phyloP scores from a whole-genome alignment of 768 basidiomycete species.

The Pulveroboletus sp. region DNA sequence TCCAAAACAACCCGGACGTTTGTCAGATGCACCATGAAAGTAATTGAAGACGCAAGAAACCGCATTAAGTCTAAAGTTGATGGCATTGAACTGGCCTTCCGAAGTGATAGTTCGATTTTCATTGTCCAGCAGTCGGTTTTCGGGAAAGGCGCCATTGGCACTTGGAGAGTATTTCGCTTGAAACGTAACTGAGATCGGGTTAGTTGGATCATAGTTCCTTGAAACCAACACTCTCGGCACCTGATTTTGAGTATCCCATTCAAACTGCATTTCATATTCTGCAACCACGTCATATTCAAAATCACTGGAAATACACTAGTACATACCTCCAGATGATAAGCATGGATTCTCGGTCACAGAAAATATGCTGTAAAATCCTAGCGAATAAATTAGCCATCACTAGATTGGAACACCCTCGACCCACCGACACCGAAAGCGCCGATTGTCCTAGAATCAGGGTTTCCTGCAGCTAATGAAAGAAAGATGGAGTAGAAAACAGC shows the following conservation, averaged over 20 bases:
- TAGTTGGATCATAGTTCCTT: no score
- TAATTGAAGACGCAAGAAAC: slow-evolving; percentile 88
- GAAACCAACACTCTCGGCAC: slow-evolving; percentile 28
- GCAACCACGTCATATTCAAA: slow-evolving; percentile 6
- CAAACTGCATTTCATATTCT: slow-evolving; percentile 93
- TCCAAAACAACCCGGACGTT: slow-evolving; percentile 83
- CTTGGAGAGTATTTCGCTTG: no score
- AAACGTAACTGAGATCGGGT: no score
- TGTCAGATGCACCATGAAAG: slow-evolving; percentile 82
- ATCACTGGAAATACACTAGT: neutral
- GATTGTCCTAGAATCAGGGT: slow-evolving; percentile 23
- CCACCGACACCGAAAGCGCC: slow-evolving; percentile 26
- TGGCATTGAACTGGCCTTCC: slow-evolving; percentile 79
- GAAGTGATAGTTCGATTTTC: slow-evolving; percentile 85
- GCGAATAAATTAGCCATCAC: neutral
- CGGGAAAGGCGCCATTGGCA: no score
- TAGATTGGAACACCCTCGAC: neutral
- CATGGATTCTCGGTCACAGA: slow-evolving; percentile 83
- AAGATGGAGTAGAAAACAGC: neutral
- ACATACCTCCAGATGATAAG: slow-evolving; percentile 73
- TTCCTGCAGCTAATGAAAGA: slow-evolving; percentile 18
- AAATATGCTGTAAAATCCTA: slow-evolving; percentile 78
- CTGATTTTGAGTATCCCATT: slow-evolving; percentile 94
- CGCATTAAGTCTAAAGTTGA: slow-evolving; percentile 83
- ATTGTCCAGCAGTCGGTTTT: slow-evolving; percentile 71